Evolutionary conservation across 202 grass and related monocot species (phyloP).

Genomic region (Bolboschoenoplectus hybrid): DNA sequence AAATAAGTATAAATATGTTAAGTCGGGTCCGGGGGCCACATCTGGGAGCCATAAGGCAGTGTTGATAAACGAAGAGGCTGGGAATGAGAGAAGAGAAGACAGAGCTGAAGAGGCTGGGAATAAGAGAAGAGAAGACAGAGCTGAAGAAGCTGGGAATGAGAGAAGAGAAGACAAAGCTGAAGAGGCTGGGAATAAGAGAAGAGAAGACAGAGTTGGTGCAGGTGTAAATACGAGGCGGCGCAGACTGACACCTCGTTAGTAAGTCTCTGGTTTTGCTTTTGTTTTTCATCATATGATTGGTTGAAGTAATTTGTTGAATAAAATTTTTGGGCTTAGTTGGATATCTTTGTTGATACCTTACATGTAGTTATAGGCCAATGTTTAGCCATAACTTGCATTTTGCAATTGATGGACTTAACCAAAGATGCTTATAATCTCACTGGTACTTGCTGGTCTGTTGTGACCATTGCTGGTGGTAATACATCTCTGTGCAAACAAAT

Average conservation of each 20-base stretch:
- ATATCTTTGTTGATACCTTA: neutral
- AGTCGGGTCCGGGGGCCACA: neutral
- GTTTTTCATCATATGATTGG: neutral
- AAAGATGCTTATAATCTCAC: neutral
- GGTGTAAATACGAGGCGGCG: neutral
- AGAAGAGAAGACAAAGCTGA: slow-evolving; percentile 18
- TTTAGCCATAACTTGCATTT: neutral
- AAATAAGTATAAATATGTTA: slow-evolving; percentile 10
- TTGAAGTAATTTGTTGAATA: slow-evolving; percentile 9
- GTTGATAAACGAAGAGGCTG: neutral
- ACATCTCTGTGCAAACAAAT: neutral
- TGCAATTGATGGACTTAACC: slow-evolving; percentile 7
- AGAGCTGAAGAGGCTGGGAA: neutral
- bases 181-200: neutral
- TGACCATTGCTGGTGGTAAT: neutral
- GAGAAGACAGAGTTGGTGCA: neutral
- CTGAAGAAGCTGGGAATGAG: neutral
- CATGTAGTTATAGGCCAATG: neutral
- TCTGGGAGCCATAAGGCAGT: neutral
- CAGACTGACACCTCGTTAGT: slow-evolving; percentile 21
- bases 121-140: neutral
- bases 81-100: slow-evolving; percentile 24
- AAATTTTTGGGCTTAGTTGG: neutral
- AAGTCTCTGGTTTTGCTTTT: neutral
- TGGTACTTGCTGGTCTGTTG: neutral